Evolutionary conservation across 2,329 filamentous ascomycete species (phyloP).

Genomic region (Talaromyces amestolkiae): DNA sequence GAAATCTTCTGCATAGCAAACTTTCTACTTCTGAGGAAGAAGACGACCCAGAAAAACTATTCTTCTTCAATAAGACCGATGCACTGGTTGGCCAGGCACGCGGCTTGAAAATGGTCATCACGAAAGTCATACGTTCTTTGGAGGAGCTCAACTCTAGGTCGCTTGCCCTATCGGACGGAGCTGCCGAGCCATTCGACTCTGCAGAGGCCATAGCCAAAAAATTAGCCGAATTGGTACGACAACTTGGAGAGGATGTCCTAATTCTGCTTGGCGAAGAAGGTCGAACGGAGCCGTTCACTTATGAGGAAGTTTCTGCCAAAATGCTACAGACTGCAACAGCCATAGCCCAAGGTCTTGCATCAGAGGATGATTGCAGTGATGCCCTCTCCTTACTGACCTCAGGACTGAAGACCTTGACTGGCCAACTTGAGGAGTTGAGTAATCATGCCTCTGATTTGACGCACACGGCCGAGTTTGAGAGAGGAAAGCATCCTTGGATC

Average conservation of each 20-base stretch:
- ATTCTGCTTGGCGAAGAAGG: slow-evolving; percentile 68
- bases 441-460: slow-evolving; percentile 68
- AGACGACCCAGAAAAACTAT: slow-evolving; percentile 66
- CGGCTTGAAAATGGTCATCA: slow-evolving; percentile 77
- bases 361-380: slow-evolving; percentile 45
- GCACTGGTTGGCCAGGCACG: slow-evolving; percentile 70
- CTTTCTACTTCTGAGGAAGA: slow-evolving; percentile 60
- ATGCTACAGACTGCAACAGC: slow-evolving; percentile 45
- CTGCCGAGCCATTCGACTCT: slow-evolving; percentile 66
- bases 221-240: slow-evolving; percentile 64
- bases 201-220: slow-evolving; percentile 64
- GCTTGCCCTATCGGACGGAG: slow-evolving; percentile 68
- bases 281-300: slow-evolving; percentile 64
- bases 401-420: slow-evolving; percentile 64
- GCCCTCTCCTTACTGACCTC: slow-evolving; percentile 66
- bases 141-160: slow-evolving; percentile 75
- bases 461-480: slow-evolving; percentile 76
- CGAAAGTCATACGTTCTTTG: slow-evolving; percentile 73
- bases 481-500: slow-evolving; percentile 74
- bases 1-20: slow-evolving; percentile 64
- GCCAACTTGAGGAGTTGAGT: slow-evolving; percentile 67
- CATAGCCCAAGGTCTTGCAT: slow-evolving; percentile 28
- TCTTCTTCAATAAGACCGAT: slow-evolving; percentile 70
- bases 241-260: slow-evolving; percentile 66
- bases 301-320: slow-evolving; percentile 63